Evolutionary conservation across 2,329 filamentous ascomycete genomes (phyloP).

Genomic region (Bipolaris sorokiniana): DNA sequence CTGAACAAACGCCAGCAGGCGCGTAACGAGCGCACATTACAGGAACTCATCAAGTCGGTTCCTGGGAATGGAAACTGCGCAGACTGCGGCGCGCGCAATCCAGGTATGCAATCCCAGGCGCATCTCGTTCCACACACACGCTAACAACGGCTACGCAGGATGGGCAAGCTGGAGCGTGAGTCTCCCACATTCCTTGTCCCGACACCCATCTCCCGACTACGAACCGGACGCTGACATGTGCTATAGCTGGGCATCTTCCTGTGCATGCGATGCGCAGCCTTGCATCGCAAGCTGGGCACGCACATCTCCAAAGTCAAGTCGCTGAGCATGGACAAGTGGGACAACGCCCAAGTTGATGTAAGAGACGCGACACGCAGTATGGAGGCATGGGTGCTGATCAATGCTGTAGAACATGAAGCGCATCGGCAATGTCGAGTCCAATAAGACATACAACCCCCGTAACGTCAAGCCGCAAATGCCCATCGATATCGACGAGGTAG

Average conservation of each 20-base stretch:
- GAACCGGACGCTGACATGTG: slow-evolving; percentile 22
- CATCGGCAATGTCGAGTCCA: slow-evolving; percentile 83
- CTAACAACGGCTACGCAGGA: slow-evolving; percentile 60
- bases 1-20: slow-evolving; percentile 97
- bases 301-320: slow-evolving; percentile 99
- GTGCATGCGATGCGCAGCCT: slow-evolving; percentile 94
- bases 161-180: slow-evolving; percentile 97
- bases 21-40: slow-evolving; percentile 90
- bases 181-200: slow-evolving; percentile 5
- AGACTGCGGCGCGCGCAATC: slow-evolving; percentile 89
- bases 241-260: slow-evolving; percentile 87
- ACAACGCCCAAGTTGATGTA: slow-evolving; percentile 94
- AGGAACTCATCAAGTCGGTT: slow-evolving; percentile 83
- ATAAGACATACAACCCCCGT: slow-evolving; percentile 86
- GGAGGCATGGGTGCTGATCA: slow-evolving; percentile 19
- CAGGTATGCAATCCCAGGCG: slow-evolving; percentile 66
- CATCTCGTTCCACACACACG: slow-evolving; percentile 5
- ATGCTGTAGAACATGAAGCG: slow-evolving; percentile 83
- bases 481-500: slow-evolving; percentile 88
- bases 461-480: slow-evolving; percentile 84
- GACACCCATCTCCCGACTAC: neutral
- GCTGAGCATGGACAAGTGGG: slow-evolving; percentile 97
- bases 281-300: slow-evolving; percentile 95
- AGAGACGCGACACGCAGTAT: slow-evolving; percentile 34
- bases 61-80: slow-evolving; percentile 93